Percentiles rank a stretch among this genome's conserved stretches.
Conservation (phyloP, 1,284 basidiomycete species). For the Cutaneotrichosporon sp. region DNA sequence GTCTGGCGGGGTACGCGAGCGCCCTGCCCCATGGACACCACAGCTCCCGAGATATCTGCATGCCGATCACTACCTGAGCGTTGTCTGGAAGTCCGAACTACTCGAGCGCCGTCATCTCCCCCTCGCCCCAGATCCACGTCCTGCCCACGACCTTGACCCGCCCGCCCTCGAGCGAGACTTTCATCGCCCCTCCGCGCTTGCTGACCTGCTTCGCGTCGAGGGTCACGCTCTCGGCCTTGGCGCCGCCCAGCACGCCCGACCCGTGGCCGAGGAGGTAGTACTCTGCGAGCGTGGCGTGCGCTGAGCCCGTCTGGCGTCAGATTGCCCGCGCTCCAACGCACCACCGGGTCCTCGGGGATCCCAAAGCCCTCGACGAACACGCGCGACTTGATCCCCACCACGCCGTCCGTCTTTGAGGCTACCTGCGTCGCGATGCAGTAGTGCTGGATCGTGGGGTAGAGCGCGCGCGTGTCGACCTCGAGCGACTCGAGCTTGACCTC, state of each 20-base stretch:
- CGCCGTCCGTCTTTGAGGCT: too few relatives aligned
- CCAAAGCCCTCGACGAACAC: conserved; percentile 33
- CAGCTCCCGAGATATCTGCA: too few relatives aligned
- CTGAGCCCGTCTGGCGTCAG: conserved; percentile 37
- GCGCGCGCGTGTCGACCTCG: conserved; percentile 1
- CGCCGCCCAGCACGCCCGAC: not conserved
- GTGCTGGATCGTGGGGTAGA: not conserved
- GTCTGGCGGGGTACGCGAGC: not conserved
- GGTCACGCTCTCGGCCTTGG: not conserved
- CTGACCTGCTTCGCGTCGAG: conserved; percentile 23
- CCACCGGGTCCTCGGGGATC: conserved; percentile 41
- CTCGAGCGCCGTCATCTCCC: not conserved
- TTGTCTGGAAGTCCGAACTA: not conserved
- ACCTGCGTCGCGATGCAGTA: conserved; percentile 19
- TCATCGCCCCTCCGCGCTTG: conserved; percentile 21
- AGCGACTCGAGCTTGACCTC: conserved; percentile 6
- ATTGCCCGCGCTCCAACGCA: conserved; percentile 21
- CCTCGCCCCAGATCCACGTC: conserved; percentile 13
- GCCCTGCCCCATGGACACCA: too few relatives aligned
- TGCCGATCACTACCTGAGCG: too few relatives aligned
- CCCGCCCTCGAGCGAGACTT: conserved; percentile 11
- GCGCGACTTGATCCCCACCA: conserved; percentile 25
- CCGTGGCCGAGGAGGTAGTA: conserved; percentile 33
- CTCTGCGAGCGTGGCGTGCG: conserved; percentile 38
- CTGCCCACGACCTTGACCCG: conserved; percentile 13